Evolutionary conservation across 2,329 filamentous ascomycete genomes (phyloP), one percentile per base, ranked within the genome.

Genomic region (Colletotrichum neosansevieriae): DNA sequence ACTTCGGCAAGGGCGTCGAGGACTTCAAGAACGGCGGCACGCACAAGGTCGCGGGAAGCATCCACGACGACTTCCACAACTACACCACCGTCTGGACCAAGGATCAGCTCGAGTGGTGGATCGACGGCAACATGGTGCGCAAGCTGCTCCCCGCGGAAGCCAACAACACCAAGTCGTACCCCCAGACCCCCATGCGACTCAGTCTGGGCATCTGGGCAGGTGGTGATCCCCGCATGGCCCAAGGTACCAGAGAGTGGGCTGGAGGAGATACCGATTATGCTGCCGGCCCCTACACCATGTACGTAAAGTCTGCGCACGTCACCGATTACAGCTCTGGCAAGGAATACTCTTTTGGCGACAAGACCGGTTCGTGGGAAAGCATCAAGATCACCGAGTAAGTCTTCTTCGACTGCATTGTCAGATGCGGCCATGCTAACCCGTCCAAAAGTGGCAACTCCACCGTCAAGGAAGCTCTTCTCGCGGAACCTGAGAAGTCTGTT

Each of bases 61-160:
- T 88, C 47, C 87, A 87, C 74, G 81, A 83, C 56, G 86, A 88
- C 61, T 91, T 85, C 76, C 91, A 93, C 83, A 94, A 92, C 76
- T 94, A 94, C 79, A 92, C 91, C n/a, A 83, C 89, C 34, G 83
- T 89, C 72, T 94, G 92, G 92, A 93, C 89, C 21, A 81, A 86
- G 71, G 87, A 91, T 1, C 80, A 84, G 64, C 80, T 94, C 17
- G 84, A 89, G 69, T 94, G 88, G 85, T 88, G 85, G 74, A 89
- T 96, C 61, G 92, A 97, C 73, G 89, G 89, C 72, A 80, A 81
- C 7, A 83, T 86, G 4, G 84, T 92, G 58, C 89, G 92, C 70
- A 89, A 86, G 1, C 82, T 93, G n/a, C 77, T 84, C 9, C 86
- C 88, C 63, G 81, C 80, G 24, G 88, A 91, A 58, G 88, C 89